Conservation (phyloP, 495 filamentous ascomycete genomes). For the Annulohypoxylon stygium region DNA sequence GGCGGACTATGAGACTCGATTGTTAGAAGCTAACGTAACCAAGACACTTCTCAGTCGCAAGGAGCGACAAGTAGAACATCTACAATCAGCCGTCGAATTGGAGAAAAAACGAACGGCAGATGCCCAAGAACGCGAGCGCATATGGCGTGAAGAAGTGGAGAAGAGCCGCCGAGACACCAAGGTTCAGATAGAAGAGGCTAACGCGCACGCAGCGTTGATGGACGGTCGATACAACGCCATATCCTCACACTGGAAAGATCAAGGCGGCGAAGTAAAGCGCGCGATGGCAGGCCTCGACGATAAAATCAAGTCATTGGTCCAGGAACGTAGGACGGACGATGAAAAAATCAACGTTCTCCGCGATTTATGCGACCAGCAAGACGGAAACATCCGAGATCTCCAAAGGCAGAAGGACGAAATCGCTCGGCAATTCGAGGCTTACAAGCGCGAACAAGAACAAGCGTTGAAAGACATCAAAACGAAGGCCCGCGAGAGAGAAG, state of each 20-base stretch:
- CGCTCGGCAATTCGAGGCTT: conserved; percentile 67
- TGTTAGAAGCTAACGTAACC: conserved; percentile 77
- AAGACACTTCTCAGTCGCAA: conserved; percentile 79
- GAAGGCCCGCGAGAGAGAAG: conserved; percentile 66
- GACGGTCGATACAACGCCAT: conserved; percentile 80
- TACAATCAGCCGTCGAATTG: conserved; percentile 73
- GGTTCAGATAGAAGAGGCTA: conserved; percentile 72
- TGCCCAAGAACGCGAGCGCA: conserved; percentile 71
- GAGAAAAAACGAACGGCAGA: conserved; percentile 73
- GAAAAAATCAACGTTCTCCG: conserved; percentile 69
- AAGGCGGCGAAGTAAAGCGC: conserved; percentile 70
- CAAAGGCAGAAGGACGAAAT: conserved; percentile 72
- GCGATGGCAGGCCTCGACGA: conserved; percentile 66
- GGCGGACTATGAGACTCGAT: conserved; percentile 74
- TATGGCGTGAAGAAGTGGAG: conserved; percentile 72
- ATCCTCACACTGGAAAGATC: conserved; percentile 71
- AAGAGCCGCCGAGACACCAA: conserved; percentile 71
- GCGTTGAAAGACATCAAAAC: conserved; percentile 69
- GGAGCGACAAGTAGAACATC: conserved; percentile 82
- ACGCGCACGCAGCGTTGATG: conserved; percentile 65
- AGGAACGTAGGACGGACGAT: conserved; percentile 68
- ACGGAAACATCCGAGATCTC: conserved; percentile 71
- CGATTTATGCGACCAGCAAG: conserved; percentile 76
- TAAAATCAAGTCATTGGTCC: conserved; percentile 61
- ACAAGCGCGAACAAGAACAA: conserved; percentile 73